Base-by-base conservation (phyloP, 2,329 filamentous ascomycete species). In the Amphichorda felina region DNA sequence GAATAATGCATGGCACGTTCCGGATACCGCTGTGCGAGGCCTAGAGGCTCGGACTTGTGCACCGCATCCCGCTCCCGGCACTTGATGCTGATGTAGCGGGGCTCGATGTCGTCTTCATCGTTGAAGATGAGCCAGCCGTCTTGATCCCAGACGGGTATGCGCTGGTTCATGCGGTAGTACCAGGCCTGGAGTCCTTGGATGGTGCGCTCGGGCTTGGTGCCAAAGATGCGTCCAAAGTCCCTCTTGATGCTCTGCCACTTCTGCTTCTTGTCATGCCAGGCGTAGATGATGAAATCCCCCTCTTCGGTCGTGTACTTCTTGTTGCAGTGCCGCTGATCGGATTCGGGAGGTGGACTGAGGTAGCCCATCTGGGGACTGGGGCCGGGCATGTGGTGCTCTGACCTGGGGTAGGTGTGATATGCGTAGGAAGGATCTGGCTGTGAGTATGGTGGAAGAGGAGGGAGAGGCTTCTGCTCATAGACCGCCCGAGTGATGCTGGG, bases 1-100 rank as follows among this genome's bases (percentile, higher is more conserved):
- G 47, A 35, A 43, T 68, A 69, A 25, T 55, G 49, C 26, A 68
- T 50, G 6, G 64, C 64, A 17, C 62, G 55, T 38, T 68, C 64
- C 2, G 66, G 66, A 38, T 62, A 68, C n/a, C 66, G 54, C 36
- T 60, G 57, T 1, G 53, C 56, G 9, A 61, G 47, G 2, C 57
- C 57, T 17, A 60, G 45, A 2, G 54, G 55, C 37, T 59, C 53
- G 45, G 50, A 49, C 39, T 54, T 56, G 41, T 54, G 54, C 31
- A 56, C 54, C 34, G 45, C 51, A 32, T 60, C 56, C 19, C 53
- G 49, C 37, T 60, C 56, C 2, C 57, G 55, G 36, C 57, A 59
- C 45, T 61, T 61, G 51, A 60, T 57, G 38, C 50, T 51, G 39
- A 57, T 44, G 35, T 56, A 47, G 36, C 48, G 51, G 18, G 57